Evolutionary conservation across 305 asterid species (phyloP), one percentile per base, ranked within the genome.

Genomic region (Fraxinus dipetala): DNA sequence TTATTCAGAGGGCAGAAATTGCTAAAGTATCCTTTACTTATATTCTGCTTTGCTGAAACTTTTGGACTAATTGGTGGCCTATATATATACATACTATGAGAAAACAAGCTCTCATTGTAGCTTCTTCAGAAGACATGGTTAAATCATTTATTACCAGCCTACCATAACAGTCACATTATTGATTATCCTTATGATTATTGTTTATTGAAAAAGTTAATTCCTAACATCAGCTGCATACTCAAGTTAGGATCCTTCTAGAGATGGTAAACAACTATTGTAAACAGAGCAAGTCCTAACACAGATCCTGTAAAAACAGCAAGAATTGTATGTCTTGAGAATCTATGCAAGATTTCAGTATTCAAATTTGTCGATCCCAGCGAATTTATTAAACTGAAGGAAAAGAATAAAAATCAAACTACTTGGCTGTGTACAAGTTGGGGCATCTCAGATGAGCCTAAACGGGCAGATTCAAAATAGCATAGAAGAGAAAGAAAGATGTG

Each of bases 351-450:
- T 65, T 65, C 73, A 28, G 35, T 26, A 80, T 43, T n/a, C 28
- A 78, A 84, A 26, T 36, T 18, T n/a, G 81, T 11, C 32, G 36
- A 69, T 28, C 40, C 70, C 13, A 63, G 65, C 14, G 82, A 75
- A 79, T 73, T 51, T 28, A 28, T 56, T 45, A 51, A 51, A 2
- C 69, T 43, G n/a, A 28, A 5, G 80, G 28, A 54, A 77, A 81
- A 45, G 32, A 7, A 67, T 73, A 74, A 13, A 6, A 82, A 9
- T 18, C 3, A 35, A 67, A 67, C 74, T 43, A 70, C 34, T 75
- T 36, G 79, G 38, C 78, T 35, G 79, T 76, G 80, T 76, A 75
- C 83, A 79, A 43, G 54, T 63, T 22, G 24, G 48, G 7, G 22
- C 16, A 51, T 22, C n/a, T 76, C 31, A 63, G 28, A 76, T 40